These are phyloP conservation scores for Bonia amplexicaulis DNA, from an alignment of 176 grass and related monocot species.

Conservation along the genomic window DNA sequence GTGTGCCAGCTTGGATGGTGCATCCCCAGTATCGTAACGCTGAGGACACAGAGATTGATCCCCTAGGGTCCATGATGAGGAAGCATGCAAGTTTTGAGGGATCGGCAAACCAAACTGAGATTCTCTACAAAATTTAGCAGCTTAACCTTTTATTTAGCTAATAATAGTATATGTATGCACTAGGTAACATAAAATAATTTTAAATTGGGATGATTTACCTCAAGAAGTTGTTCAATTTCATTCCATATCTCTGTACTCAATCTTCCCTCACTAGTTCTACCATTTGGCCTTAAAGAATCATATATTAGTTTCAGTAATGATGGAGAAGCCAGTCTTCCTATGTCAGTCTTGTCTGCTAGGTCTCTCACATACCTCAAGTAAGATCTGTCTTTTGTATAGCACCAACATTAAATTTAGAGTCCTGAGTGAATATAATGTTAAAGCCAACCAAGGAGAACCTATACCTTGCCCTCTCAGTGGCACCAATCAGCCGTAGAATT, in stretches of 20 bases:
- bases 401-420: constrained; percentile 10
- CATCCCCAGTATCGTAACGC: constrained; percentile 91
- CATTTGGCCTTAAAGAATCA: constrained; percentile 60
- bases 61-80: constrained; percentile 62
- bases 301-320: constrained; percentile 76
- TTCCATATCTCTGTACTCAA: constrained; percentile 81
- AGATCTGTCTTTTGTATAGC: constrained; percentile 51
- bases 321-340: constrained; percentile 84
- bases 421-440: constrained; percentile 1
- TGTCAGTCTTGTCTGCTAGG: constrained; percentile 86
- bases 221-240: constrained; percentile 62
- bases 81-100: constrained; percentile 81
- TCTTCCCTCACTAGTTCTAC: constrained; percentile 61
- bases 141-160: not conserved
- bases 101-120: constrained; percentile 50
- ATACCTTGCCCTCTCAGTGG: constrained; percentile 83
- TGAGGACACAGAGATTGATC: constrained; percentile 46
- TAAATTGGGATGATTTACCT: constrained; percentile 31
- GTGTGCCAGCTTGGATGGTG: constrained; percentile 78
- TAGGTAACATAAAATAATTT: not conserved
- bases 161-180: not conserved
- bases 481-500: constrained; percentile 62
- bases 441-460: not conserved
- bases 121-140: constrained; percentile 50
- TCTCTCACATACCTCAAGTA: constrained; percentile 77